Percentiles rank a stretch among this genome's conserved stretches.
Conservation (phyloP, 345 rosid genomes). For the Trapa incisa region DNA sequence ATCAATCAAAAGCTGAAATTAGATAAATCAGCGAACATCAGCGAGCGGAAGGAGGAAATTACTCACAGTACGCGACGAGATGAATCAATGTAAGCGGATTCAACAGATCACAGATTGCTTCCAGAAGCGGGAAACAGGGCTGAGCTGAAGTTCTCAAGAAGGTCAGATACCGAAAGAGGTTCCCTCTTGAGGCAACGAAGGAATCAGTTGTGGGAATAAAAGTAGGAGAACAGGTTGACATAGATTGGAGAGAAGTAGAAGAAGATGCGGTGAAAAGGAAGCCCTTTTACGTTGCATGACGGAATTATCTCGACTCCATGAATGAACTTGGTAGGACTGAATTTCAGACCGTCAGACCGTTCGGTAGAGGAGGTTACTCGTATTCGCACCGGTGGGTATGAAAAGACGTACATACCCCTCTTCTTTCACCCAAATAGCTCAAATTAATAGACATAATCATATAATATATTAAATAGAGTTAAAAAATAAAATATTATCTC, state of each 20-base stretch:
- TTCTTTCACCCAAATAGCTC: no score
- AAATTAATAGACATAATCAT: no score
- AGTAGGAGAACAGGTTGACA: background rate
- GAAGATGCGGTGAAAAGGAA: slow-evolving; percentile 1
- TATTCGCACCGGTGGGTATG: background rate
- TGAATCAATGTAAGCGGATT: background rate
- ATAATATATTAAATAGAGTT: no score
- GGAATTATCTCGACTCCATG: background rate
- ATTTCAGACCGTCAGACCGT: slow-evolving; percentile 19
- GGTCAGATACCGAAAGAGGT: background rate
- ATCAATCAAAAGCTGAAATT: background rate
- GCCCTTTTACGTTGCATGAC: background rate
- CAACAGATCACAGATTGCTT: background rate
- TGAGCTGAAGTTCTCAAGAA: background rate
- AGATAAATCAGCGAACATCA: background rate
- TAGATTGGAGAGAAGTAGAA: background rate
- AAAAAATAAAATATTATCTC: no score
- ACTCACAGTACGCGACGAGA: background rate
- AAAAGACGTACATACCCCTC: slow-evolving; percentile 11
- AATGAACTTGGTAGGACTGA: background rate
- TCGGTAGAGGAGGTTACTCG: slow-evolving; percentile 16
- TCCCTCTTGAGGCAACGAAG: background rate
- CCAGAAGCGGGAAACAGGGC: background rate
- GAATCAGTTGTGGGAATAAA: background rate
- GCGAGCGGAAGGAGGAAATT: background rate